Evolutionary conservation across 2,329 filamentous ascomycete genomes (phyloP).

Genomic region (Epichloe coenophiala): DNA sequence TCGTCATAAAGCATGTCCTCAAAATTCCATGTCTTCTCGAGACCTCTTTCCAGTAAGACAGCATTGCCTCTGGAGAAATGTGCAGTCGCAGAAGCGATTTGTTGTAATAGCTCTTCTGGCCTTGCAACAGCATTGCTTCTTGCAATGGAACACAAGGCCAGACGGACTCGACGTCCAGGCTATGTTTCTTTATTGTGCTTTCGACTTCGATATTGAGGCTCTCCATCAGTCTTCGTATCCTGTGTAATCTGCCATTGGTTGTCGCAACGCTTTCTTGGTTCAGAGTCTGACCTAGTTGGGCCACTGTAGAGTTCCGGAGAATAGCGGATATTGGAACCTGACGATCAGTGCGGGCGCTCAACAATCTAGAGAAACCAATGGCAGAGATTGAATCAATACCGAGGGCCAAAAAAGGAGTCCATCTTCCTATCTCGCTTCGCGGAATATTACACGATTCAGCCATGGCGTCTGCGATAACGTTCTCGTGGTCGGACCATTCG

Average conservation of each 20-base stretch:
- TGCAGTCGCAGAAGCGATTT: constrained; percentile 50
- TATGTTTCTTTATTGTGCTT: constrained; percentile 6
- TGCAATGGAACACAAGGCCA: constrained; percentile 79
- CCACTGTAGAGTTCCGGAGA: constrained; percentile 54
- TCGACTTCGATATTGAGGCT: constrained; percentile 1
- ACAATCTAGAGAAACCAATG: constrained; percentile 49
- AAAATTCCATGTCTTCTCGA: constrained; percentile 59
- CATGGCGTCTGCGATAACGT: constrained; percentile 39
- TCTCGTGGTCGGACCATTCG: constrained; percentile 43
- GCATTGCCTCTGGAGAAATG: constrained; percentile 35
- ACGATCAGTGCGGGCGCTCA: constrained; percentile 33
- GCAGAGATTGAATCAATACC: constrained; percentile 77
- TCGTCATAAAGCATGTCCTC: constrained; percentile 61
- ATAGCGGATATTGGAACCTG: constrained; percentile 54
- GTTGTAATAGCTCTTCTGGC: constrained; percentile 54
- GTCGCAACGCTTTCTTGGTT: neutral
- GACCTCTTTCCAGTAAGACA: constrained; percentile 48
- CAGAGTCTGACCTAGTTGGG: constrained; percentile 36
- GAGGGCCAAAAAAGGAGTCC: constrained; percentile 62
- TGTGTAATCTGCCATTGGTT: neutral
- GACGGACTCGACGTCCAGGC: constrained; percentile 35
- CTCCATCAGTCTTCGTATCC: constrained; percentile 14
- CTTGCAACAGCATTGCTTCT: constrained; percentile 63
- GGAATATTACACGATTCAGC: constrained; percentile 34
- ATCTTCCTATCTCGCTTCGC: constrained; percentile 36